Evolutionary conservation across 2,329 filamentous ascomycete genomes (phyloP).

Genomic region (Colletotrichum sp.): DNA sequence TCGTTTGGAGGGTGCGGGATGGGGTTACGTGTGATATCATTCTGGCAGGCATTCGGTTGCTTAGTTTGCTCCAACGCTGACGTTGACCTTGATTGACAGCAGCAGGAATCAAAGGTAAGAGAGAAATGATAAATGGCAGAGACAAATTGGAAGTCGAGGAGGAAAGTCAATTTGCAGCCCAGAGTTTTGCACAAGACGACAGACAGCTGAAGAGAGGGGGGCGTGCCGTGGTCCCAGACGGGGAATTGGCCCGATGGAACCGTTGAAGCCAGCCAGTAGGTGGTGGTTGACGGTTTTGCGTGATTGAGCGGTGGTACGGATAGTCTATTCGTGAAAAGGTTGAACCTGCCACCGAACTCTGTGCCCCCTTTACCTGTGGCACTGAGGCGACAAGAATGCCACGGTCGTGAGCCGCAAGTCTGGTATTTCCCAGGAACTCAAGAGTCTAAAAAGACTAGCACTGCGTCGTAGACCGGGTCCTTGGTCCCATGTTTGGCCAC

Average conservation of each 20-base stretch:
- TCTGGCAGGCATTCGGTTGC: neutral
- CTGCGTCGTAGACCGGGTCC: neutral
- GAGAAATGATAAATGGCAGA: neutral
- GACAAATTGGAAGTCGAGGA: neutral
- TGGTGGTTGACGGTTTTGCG: neutral
- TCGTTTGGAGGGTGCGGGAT: neutral
- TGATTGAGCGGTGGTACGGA: neutral
- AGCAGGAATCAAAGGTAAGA: neutral
- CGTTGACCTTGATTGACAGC: neutral
- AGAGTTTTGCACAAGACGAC: neutral
- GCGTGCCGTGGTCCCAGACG: neutral
- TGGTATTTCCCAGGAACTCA: neutral
- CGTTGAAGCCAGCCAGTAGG: neutral
- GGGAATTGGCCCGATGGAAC: neutral
- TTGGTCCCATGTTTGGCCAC: neutral
- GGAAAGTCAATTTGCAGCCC: neutral
- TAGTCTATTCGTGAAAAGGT: neutral
- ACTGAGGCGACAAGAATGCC: neutral
- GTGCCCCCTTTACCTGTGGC: neutral
- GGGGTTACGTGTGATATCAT: conserved; percentile 5
- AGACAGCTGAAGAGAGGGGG: neutral
- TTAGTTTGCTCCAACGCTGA: neutral
- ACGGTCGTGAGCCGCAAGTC: neutral
- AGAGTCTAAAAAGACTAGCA: neutral
- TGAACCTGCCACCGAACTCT: neutral